A percentile compares a stretch with the other conserved stretches of the same genome.
phyloP scores from a whole-genome alignment of 306 rosid species.

The Sindora glabra region DNA sequence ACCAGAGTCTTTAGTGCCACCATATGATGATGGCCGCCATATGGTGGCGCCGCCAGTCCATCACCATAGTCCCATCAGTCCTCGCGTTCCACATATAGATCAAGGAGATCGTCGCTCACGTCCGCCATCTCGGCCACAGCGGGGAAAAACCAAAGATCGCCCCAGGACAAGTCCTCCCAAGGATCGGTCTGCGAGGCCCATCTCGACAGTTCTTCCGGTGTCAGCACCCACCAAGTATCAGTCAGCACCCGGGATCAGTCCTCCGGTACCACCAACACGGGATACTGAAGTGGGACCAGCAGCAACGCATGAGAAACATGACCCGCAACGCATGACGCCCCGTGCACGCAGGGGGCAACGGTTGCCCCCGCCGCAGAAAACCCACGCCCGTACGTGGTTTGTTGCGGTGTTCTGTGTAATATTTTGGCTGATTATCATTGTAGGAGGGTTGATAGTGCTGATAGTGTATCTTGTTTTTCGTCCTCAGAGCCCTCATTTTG shows the following conservation, averaged over 20 bases:
- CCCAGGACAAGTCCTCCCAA: no score
- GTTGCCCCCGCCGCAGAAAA: conserved; percentile 13
- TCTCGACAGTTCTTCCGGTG: no score
- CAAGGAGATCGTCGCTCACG: no score
- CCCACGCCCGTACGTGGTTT: conserved; percentile 47
- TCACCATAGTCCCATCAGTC: neutral
- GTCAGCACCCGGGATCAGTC: no score
- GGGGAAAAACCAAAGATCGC: no score
- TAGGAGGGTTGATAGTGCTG: conserved; percentile 71
- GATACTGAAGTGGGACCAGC: neutral
- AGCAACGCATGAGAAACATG: neutral
- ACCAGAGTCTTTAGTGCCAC: conserved; percentile 2
- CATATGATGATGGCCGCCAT: no score
- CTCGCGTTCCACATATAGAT: neutral
- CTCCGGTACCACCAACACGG: neutral
- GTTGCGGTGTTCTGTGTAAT: conserved; percentile 54
- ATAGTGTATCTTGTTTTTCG: conserved; percentile 75
- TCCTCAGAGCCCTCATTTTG: conserved; percentile 67
- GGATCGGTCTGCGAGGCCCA: no score
- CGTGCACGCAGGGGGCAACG: neutral
- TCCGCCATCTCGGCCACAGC: no score
- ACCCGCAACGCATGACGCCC: neutral
- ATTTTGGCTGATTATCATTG: conserved; percentile 66
- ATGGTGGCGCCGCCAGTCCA: neutral
- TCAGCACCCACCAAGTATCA: no score